Evolutionary conservation across 805 yeast genomes (phyloP), one percentile per base, ranked within the genome.

Genomic region (Pichia deserticola): DNA sequence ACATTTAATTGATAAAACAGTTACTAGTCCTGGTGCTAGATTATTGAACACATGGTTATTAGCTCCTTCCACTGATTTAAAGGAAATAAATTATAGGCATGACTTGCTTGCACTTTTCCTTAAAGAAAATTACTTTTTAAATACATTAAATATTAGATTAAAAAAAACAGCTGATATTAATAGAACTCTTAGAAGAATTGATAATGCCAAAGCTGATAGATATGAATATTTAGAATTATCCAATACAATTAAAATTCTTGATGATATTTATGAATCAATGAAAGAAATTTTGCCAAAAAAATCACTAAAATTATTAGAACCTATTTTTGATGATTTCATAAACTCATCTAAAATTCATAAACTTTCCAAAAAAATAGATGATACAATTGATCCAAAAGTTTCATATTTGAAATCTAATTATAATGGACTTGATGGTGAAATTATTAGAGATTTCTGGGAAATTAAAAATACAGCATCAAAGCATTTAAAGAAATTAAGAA

Each of bases 1-100:
- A 5, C 77, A 79, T n/a, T 75, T 85, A 0, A 76, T 93, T 4
- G 77, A 79, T 51, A 69, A 84, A 47, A 92, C 98, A 0, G 79
- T 77, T 4, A 89, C 98, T 0, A 74, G 83, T 1, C 81, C 93
- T 0, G 98, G 98, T 0, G 70, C 95, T 0, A 70, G 98, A 40
- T 60, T 86, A n/a, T 67, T 93, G 11, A 77, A 83, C 7, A 81
- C 82, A 47, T 89, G 97, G 97, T 67, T 92, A 5, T 74, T 86
- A 29, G 80, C 88, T 2, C 99, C 99, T 0, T 75, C 87, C 0
- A 74, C 84, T 9, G 77, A 84, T 57, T 58, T 77, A 0, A 57
- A 61, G 0, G 85, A 79, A 53, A 79, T 93, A 12, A 63, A 63
- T 15, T 58, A 62, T 20, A 70, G 99, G 30, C 87, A 81, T 43